A percentile compares a stretch with the other conserved stretches of the same genome.
These are phyloP conservation scores for Penstemon barbatus DNA, from an alignment of 257 asterid genomes.

Conservation along the genomic window DNA sequence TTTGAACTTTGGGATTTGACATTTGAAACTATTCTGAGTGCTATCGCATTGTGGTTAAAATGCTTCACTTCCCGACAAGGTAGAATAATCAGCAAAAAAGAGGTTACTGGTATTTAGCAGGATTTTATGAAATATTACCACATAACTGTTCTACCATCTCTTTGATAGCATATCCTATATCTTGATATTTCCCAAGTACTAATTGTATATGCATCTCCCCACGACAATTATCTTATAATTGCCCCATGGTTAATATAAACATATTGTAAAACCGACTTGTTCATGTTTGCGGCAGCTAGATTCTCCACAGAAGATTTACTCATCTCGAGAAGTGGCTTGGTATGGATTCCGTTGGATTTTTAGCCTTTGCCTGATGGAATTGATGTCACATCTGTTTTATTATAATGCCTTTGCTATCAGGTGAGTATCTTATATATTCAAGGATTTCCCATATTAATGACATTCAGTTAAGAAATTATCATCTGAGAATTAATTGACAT, in stretches of 20 bases:
- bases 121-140: constrained; percentile 16
- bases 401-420: constrained; percentile 91
- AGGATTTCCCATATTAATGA: constrained; percentile 9
- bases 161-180: constrained; percentile 1
- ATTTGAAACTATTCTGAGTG: neutral
- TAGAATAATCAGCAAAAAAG: constrained; percentile 5
- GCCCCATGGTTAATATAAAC: constrained; percentile 6
- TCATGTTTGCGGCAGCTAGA: constrained; percentile 62
- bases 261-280: constrained; percentile 12
- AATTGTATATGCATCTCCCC: constrained; percentile 3
- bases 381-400: constrained; percentile 80
- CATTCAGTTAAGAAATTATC: constrained; percentile 19
- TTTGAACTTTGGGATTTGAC: constrained; percentile 1
- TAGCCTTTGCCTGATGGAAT: constrained; percentile 77
- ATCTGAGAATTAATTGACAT: constrained; percentile 26
- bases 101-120: constrained; percentile 9
- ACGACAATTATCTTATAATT: neutral
- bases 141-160: neutral
- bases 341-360: constrained; percentile 85
- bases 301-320: constrained; percentile 66
- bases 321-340: constrained; percentile 57
- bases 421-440: constrained; percentile 48
- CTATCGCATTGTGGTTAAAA: neutral
- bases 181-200: constrained; percentile 9
- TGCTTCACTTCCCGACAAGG: neutral